phyloP scores from a whole-genome alignment of 495 filamentous ascomycete species.

The Penicillium egyptiacum region DNA sequence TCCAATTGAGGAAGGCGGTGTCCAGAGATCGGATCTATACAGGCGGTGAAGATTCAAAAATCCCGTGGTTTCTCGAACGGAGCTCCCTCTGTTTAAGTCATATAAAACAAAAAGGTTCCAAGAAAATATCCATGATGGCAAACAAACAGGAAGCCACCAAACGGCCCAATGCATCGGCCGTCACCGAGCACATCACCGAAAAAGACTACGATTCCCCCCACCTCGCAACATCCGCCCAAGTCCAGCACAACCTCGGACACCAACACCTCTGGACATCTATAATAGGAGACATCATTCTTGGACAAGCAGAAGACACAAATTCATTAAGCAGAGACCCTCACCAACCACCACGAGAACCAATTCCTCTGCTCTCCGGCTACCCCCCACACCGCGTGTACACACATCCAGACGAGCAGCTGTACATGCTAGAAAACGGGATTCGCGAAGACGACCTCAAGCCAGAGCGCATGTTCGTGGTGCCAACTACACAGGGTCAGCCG shows the following conservation, averaged over 20 bases:
- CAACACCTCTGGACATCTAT: conserved; percentile 85
- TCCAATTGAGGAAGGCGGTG: conserved; percentile 21
- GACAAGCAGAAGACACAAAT: conserved; percentile 26
- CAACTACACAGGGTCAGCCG: conserved; percentile 74
- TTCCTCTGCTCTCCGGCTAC: conserved; percentile 77
- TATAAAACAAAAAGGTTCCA: background rate
- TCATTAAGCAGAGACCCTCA: conserved; percentile 15
- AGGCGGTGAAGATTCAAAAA: conserved; percentile 23
- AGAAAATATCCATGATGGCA: conserved; percentile 16
- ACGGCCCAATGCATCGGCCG: conserved; percentile 28
- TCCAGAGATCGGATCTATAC: background rate
- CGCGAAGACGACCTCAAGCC: conserved; percentile 51
- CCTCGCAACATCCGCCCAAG: conserved; percentile 59
- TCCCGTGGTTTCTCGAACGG: background rate
- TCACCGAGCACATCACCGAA: conserved; percentile 35
- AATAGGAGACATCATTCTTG: conserved; percentile 46
- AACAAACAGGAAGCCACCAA: conserved; percentile 5
- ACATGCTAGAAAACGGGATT: conserved; percentile 60
- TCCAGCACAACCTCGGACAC: conserved; percentile 78
- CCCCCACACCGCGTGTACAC: conserved; percentile 83
- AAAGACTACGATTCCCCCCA: conserved; percentile 30
- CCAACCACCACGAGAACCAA: conserved; percentile 21
- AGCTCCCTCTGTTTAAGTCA: background rate
- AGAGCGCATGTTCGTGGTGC: conserved; percentile 83
- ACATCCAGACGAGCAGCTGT: conserved; percentile 90